Base-by-base conservation (phyloP, 1,139 yeast genomes). In the Taiozyma sp. region DNA sequence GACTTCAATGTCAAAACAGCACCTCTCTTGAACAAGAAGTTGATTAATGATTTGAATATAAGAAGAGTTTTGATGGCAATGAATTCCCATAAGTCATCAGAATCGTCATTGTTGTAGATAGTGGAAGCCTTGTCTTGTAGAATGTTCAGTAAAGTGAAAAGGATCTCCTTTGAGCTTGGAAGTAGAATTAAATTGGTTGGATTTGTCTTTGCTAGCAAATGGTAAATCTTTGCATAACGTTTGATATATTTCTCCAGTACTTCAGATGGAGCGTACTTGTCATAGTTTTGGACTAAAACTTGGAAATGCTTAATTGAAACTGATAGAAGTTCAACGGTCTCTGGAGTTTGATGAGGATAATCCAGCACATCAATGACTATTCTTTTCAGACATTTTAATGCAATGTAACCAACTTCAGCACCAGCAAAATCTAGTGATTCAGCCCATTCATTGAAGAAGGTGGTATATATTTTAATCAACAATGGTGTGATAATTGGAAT, bases 321-420 rank as follows among this genome's bases (percentile, higher is more conserved):
- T 29, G 74, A 72, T 62, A 89, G 73, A 57, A 89, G 85, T 50
- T 82, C 88, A 7, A 69, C 67, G 4, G 88, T 77, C 46, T 77
- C 79, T 22, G 43, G 49, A 4, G 67, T 55, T 29, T 74, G 79
- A 55, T 86, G 83, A 2, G 88, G 85, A 55, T 78, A 75, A 47
- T 85, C 89, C 59, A 77, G 84, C 0, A 96, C 95, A 60, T 88
- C 95, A 3, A 85, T 83, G 6, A 89, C 73, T 29, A 87, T 75
- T 56, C 96, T 74, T 56, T 96, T 74, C 39, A 88, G 68, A 40
- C 81, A 82, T 66, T 93, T 93, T 53, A 91, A 73, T 42, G 90
- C 78, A 51, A 88, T 64, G 62, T 90, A 90, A 28, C 95, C 88
- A 16, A 88, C 76, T 61, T 85, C 88, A 47, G 75, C 61, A 52